Evolutionary conservation across 2,329 filamentous ascomycete species (phyloP).

Genomic region (Colletotrichum graminicola): DNA sequence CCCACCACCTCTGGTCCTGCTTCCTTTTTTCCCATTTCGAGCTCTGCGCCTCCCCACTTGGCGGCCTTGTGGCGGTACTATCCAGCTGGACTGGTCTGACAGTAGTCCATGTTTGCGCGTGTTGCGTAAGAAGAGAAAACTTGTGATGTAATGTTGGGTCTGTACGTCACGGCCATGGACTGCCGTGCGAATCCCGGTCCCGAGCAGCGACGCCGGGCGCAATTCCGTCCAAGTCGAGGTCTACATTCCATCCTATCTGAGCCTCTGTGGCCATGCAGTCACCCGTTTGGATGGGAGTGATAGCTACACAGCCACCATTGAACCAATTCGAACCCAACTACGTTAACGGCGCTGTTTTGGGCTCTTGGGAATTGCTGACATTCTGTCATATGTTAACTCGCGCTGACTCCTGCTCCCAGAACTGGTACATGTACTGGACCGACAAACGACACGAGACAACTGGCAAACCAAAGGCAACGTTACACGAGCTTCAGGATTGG

Average conservation of each 20-base stretch:
- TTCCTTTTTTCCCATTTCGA: constrained; percentile 26
- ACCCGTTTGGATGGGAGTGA: constrained; percentile 9
- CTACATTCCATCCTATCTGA: constrained; percentile 18
- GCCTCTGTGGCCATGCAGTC: constrained; percentile 24
- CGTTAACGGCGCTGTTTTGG: constrained; percentile 13
- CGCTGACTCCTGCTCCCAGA: constrained; percentile 64
- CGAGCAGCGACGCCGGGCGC: constrained; percentile 14
- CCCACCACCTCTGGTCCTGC: constrained; percentile 14
- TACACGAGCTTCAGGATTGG: constrained; percentile 86
- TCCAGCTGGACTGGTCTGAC: constrained; percentile 23
- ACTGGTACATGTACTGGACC: constrained; percentile 99
- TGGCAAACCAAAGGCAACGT: constrained; percentile 81
- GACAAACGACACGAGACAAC: constrained; percentile 98
- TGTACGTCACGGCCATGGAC: constrained; percentile 1
- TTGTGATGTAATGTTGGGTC: background rate
- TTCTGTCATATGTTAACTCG: constrained; percentile 11
- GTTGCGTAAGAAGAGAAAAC: constrained; percentile 14
- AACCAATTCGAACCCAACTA: background rate
- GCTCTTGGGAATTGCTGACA: constrained; percentile 17
- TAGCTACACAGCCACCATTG: constrained; percentile 4
- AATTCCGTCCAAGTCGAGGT: background rate
- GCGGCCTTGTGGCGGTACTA: constrained; percentile 2
- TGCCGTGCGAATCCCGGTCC: constrained; percentile 10
- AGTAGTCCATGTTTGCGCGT: constrained; percentile 17
- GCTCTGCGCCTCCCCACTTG: constrained; percentile 16